Evolutionary conservation across 1,139 yeast genomes (phyloP), one percentile per base, ranked within the genome.

Genomic region (Yamadazyma spencermartinsiae): DNA sequence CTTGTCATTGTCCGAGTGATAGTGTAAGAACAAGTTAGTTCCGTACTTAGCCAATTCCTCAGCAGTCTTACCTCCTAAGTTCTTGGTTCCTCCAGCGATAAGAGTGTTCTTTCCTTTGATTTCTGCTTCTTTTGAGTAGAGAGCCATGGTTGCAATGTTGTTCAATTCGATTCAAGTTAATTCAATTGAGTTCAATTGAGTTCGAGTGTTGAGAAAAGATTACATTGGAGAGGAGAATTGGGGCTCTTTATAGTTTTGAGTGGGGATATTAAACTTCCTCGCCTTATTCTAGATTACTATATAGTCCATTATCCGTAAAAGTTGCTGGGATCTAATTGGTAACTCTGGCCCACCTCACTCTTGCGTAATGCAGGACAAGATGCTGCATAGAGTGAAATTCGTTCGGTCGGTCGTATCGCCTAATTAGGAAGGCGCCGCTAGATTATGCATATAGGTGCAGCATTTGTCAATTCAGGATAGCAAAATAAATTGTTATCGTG

Each of bases 61-160:
- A n/a, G 82, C 81, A 24, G 82, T 76, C 38, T 63, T 63, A 18
- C 68, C 79, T 34, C 87, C 87, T 42, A 82, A 68, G 58, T 81
- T 80, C 63, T 81, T 81, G 51, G 75, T 76, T 35, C 86, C 87
- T 34, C 86, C 87, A 11, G 86, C 71, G 50, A 82, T 72, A 34
- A 82, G 45, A 15, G 79, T 80, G 34, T 72, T 66, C 57, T 80
- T 77, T 33, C 80, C 83, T 43, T 61, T 57, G 19, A 59, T 55
- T 27, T 44, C 38, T 20, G 52, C 51, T 30, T 40, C 42, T 34
- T 45, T 44, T 8, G 43, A 36, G 41, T 46, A 50, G 31, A 47
- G 44, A 31, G 48, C 35, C 52, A 48, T 48, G 18, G 11, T 42
- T n/a, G 18, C 11, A 14, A 20, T 5, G 13, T 37, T 34, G 16